Base-by-base conservation (phyloP, 2,329 filamentous ascomycete species). In the Dendryphion nanum region DNA sequence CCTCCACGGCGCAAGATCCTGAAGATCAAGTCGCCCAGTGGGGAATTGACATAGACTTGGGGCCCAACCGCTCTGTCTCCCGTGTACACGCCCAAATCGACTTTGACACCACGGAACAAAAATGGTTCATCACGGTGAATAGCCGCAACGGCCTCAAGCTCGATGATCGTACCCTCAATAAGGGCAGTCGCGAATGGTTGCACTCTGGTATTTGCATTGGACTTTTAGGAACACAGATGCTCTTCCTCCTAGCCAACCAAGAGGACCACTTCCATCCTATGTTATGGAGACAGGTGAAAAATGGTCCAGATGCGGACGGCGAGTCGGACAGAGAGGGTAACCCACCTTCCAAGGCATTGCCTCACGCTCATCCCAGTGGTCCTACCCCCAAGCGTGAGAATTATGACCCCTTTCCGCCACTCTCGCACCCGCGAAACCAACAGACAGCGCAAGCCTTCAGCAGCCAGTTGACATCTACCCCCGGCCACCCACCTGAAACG, bases 161-260 rank as follows among this genome's bases (percentile, higher is more conserved):
- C 16, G 88, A 98, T 63, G 87, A 88, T 44, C 69, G 71, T 35
- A 72, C 78, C 15, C 70, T 94, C 39, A 86, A 85, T 55, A 76
- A 83, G 35, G 84, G 85, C 10, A 71, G 77, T 26, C 76, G 80
- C 23, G 77, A 81, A 21, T 71, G 79, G 19, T 76, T 98, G 18
- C 80, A 81, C 29, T 95, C 90, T 55, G 93, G 93, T 41, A 84
- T 91, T 61, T 88, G 97, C 30, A 83, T 98, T 41, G 89, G 95
- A 59, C 87, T 97, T 58, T 86, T 85, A 53, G 87, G 87, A 37
- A 86, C 93, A 1, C 91, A 98, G 71, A 98, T 98, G 93, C 91
- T 97, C 75, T 98, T 98, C 66, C 88, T 96, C 33, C 79, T 95
- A n/a, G 91, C 93, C 1, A 81, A 81, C 17, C 83, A 86, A 39